Evolutionary conservation across 192 early-diverging fungal species (phyloP).

Genomic region (Gigaspora rosea): DNA sequence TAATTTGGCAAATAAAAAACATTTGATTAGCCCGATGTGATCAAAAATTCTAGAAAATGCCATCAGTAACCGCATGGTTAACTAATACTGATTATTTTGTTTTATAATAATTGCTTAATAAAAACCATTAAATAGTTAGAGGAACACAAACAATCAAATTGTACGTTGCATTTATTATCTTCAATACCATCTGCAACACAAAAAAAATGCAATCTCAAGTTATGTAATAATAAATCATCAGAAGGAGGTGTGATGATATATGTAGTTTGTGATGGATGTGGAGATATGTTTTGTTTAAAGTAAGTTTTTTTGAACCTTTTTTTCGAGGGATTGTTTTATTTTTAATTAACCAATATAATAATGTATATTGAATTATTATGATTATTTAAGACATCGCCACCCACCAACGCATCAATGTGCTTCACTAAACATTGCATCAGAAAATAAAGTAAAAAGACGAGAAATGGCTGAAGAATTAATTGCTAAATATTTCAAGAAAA

Average conservation of each 20-base stretch:
- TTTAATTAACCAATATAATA: not conserved
- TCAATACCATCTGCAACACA: not conserved
- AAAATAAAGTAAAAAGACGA: conserved; percentile 33
- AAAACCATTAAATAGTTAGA: conserved; percentile 25
- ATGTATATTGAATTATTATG: not conserved
- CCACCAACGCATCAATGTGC: conserved; percentile 30
- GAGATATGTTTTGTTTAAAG: conserved; percentile 37
- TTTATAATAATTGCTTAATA: not conserved
- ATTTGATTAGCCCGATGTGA: too few species aligned
- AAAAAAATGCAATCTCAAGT: conserved; percentile 21
- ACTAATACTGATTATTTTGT: not conserved
- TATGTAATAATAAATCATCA: conserved; percentile 18
- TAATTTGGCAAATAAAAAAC: not conserved
- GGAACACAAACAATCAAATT: conserved; percentile 34
- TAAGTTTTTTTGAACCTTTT: not conserved
- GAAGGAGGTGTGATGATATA: conserved; percentile 27
- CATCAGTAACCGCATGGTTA: too few species aligned
- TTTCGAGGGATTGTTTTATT: not conserved
- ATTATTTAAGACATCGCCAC: conserved; percentile 36
- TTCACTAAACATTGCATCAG: conserved; percentile 14
- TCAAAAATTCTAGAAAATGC: too few species aligned
- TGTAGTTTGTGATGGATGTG: conserved; percentile 37
- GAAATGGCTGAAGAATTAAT: conserved; percentile 29
- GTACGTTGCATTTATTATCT: conserved; percentile 25
- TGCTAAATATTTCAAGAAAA: conserved; percentile 24